Evolutionary conservation across 139 green algal genomes (phyloP), one percentile per base, ranked within the genome.

Genomic region (Chlamydomonas sphaeroides): DNA sequence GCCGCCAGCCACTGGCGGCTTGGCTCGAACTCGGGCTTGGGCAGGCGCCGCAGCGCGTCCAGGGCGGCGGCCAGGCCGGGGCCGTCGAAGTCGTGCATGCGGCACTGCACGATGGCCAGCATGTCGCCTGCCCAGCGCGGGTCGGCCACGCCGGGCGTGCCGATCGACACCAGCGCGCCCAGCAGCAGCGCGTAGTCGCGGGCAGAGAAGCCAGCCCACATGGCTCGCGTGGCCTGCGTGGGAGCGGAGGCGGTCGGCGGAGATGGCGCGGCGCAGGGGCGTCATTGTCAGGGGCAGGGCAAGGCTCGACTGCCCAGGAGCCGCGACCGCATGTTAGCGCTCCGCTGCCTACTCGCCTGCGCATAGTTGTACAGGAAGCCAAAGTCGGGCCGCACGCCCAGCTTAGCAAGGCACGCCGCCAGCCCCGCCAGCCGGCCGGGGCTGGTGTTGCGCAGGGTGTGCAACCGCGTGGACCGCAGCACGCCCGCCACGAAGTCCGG

Each of bases 361-460:
- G 74, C 83, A 39, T 78, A 84, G 51, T 68, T 74, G 83, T 84
- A 80, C 32, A 83, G 36, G 74, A 87, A 87, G 56, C 83, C 83
- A 49, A 79, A 76, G 65, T 65, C 63, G 33, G 81, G 86, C 65
- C 18, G 42, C 42, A 70, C 30, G 2, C 73, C 45, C 38, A 78
- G 36, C 45, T 10, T 32, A n/a, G 48, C 68, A 42, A 83, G 69
- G 45, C 59, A 45, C 5, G 62, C 38, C 68, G 68, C 62, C 65
- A 80, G 69, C 32, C 30, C 59, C 30, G 77, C 69, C 69, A 85
- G 53, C 30, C 84, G 70, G 15, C 32, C 30, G 15, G 84, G 69
- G 11, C 32, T 72, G 35, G 77, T 74, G 51, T 79, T 63, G n/a
- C 68, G 61, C 18, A 79, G 66, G 30, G 35, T 42, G 61, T 79